These are phyloP conservation scores for Neurospora sp. DNA, from an alignment of 495 filamentous ascomycete species.

Conservation along the genomic window DNA sequence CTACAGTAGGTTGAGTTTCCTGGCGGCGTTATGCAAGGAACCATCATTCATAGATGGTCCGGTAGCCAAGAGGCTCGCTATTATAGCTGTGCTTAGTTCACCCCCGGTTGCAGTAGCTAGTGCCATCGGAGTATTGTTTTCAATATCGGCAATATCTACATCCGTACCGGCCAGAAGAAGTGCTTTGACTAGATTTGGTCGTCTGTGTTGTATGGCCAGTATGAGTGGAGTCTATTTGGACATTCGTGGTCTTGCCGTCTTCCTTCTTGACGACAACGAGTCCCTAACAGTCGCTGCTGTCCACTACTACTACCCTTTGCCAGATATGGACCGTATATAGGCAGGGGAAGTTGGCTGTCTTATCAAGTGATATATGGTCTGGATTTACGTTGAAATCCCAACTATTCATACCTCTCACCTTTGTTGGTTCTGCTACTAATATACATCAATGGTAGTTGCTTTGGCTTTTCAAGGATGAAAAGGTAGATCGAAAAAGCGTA, in stretches of 20 bases:
- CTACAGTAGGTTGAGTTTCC: conserved; percentile 30
- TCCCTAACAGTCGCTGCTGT: too few relatives aligned
- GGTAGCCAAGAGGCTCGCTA: conserved; percentile 34
- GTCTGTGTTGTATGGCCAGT: too few relatives aligned
- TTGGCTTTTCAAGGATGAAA: too few relatives aligned
- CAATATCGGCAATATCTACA: conserved; percentile 32
- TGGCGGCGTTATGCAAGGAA: conserved; percentile 38
- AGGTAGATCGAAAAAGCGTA: too few relatives aligned
- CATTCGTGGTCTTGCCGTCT: too few relatives aligned
- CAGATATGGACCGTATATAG: too few relatives aligned
- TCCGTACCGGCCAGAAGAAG: conserved; percentile 36
- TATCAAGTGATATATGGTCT: neutral
- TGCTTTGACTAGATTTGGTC: conserved; percentile 24
- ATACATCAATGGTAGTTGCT: too few relatives aligned
- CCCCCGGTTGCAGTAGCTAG: conserved; percentile 38
- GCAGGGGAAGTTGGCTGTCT: neutral
- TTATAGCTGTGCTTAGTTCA: conserved; percentile 33
- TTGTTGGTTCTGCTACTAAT: too few relatives aligned
- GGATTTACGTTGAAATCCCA: neutral
- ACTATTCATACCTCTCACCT: too few relatives aligned
- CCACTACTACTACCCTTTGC: too few relatives aligned
- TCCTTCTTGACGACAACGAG: too few relatives aligned
- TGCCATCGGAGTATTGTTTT: conserved; percentile 36
- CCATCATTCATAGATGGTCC: conserved; percentile 38
- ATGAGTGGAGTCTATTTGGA: too few relatives aligned